Conservation (phyloP, 208 protist species). For the Leishmania lainsoni region DNA sequence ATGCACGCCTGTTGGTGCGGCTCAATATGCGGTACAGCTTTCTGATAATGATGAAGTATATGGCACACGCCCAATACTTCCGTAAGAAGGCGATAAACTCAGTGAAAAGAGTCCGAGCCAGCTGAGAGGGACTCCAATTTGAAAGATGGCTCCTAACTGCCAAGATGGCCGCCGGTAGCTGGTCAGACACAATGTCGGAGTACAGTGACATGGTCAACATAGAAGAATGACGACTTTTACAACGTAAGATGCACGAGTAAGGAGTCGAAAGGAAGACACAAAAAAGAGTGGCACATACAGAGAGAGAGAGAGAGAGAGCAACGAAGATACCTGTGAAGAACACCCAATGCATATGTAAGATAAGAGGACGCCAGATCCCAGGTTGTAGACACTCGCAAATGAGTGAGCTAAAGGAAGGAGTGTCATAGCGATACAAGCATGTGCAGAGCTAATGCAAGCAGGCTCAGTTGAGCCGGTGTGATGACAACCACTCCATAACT, state of each 20-base stretch:
- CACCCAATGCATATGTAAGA: not conserved
- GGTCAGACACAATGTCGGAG: constrained; percentile 37
- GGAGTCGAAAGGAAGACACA: not conserved
- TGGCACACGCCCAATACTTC: constrained; percentile 37
- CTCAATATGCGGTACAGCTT: constrained; percentile 41
- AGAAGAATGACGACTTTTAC: not conserved
- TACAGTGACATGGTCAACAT: constrained; percentile 26
- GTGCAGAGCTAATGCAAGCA: not conserved
- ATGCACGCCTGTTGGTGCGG: constrained; percentile 16
- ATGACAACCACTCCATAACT: not conserved
- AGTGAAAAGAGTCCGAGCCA: constrained; percentile 20
- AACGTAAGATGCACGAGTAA: not conserved
- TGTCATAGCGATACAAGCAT: not conserved
- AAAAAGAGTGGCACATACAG: not conserved
- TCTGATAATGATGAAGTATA: constrained; percentile 45
- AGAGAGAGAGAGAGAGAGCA: not conserved
- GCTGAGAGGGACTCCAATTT: constrained; percentile 18
- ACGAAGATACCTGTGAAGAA: not conserved
- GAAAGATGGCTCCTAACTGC: constrained; percentile 17
- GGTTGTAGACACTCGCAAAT: not conserved
- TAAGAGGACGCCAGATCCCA: not conserved
- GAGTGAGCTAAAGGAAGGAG: not conserved
- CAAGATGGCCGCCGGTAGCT: constrained; percentile 31
- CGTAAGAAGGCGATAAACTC: constrained; percentile 27
- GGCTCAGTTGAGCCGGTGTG: not conserved